These are phyloP conservation scores for Pachyrhizus erosus DNA, from an alignment of 306 rosid genomes.

Conservation along the genomic window DNA sequence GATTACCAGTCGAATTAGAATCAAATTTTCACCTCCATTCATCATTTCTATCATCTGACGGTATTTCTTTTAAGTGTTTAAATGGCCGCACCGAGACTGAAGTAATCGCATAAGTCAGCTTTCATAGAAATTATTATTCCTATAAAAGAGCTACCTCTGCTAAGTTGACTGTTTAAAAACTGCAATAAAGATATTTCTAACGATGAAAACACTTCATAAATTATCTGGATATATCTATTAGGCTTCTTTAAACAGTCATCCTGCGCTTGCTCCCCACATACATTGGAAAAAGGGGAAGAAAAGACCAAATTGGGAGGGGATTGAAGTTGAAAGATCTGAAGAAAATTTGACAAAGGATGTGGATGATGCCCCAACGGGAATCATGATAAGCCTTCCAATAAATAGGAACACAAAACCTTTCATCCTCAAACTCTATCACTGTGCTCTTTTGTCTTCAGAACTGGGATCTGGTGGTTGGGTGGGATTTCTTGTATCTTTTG, in stretches of 20 bases:
- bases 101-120: neutral
- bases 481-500: conserved; percentile 65
- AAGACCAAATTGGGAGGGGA: neutral
- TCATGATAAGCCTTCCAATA: conserved; percentile 37
- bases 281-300: neutral
- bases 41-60: neutral
- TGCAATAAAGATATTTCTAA: neutral
- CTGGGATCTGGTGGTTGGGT: conserved; percentile 62
- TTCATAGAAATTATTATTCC: neutral
- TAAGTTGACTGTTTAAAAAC: neutral
- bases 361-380: conserved; percentile 8
- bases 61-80: neutral
- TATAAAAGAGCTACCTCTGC: neutral
- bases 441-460: conserved; percentile 70
- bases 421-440: conserved; percentile 47
- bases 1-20: neutral
- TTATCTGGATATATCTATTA: conserved; percentile 26
- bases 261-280: conserved; percentile 30
- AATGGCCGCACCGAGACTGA: neutral
- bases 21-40: neutral
- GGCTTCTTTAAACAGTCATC: conserved; percentile 40
- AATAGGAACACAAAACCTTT: conserved; percentile 29
- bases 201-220: conserved; percentile 32
- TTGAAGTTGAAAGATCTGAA: conserved; percentile 12
- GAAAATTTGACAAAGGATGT: conserved; percentile 41